Evolutionary conservation across 1,139 yeast genomes (phyloP).

Genomic region (Kurtzmaniella quercitrusa): DNA sequence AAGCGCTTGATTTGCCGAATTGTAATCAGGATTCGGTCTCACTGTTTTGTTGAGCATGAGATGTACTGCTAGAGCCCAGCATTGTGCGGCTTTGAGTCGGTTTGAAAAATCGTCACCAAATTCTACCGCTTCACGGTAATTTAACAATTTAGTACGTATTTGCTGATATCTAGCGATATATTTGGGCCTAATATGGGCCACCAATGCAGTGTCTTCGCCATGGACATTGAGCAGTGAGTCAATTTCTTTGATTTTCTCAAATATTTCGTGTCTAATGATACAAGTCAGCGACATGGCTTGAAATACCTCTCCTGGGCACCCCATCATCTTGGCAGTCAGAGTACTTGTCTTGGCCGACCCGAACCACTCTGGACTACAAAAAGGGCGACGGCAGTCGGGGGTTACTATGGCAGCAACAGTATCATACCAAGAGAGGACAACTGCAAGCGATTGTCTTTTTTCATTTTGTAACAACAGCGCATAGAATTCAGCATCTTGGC

Average conservation of each 20-base stretch:
- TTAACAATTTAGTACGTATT: slow-evolving; percentile 27
- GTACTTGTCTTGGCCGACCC: slow-evolving; percentile 33
- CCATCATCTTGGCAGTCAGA: slow-evolving; percentile 50
- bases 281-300: slow-evolving; percentile 40
- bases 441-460: slow-evolving; percentile 43
- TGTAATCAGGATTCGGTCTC: slow-evolving; percentile 18
- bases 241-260: slow-evolving; percentile 9
- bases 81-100: slow-evolving; percentile 46
- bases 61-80: slow-evolving; percentile 49
- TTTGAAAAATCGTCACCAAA: slow-evolving; percentile 25
- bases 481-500: slow-evolving; percentile 28
- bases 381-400: slow-evolving; percentile 51
- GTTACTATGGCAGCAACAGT: slow-evolving; percentile 51
- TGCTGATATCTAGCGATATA: slow-evolving; percentile 19
- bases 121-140: slow-evolving; percentile 45
- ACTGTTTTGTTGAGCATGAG: slow-evolving; percentile 32
- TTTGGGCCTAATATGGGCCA: slow-evolving; percentile 8
- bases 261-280: slow-evolving; percentile 29
- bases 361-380: slow-evolving; percentile 48
- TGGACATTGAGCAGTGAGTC: not conserved
- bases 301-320: slow-evolving; percentile 55
- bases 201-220: not conserved
- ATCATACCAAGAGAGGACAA: slow-evolving; percentile 53
- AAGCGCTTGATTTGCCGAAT: slow-evolving; percentile 19
- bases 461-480: slow-evolving; percentile 31